Base-by-base conservation (phyloP, 306 rosid genomes). In the Pterocarpus macrocarpus region DNA sequence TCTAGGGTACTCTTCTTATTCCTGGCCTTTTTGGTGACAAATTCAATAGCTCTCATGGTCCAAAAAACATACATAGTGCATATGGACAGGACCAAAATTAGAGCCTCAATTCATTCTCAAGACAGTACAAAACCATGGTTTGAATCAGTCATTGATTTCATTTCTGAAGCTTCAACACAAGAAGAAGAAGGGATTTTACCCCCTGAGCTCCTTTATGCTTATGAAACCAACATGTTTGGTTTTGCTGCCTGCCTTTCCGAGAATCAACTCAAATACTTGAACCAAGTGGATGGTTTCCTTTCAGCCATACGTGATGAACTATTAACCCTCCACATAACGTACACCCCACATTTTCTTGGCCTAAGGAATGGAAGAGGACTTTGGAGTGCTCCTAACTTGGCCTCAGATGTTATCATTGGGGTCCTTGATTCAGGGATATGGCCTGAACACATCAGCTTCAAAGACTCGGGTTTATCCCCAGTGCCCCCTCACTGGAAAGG, bases 361-460 rank as follows among this genome's bases (percentile, higher is more conserved):
- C 86, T 92, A 15, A 70, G 47, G 7, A 56, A 15, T 3, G 90
- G 83, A 9, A 77, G 4, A 56, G 91, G 94, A 43, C 93, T 92
- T 44, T 92, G 89, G 95, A 76, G 76, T 80, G 71, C 85, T 71
- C 14, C 88, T 2, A 86, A 76, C 80, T 83, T 89, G 75, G 89
- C 91, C 72, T 81, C 87, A 3, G 92, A 92, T 62, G 89, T 89
- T 34, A 90, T 92, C 32, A 78, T 92, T 17, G 95, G 93, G 7
- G 55, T 90, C 28, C 79, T 92, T 14, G 97, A 92, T 59, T 83
- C 97, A 0, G 95, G 95, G 34, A 85, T 92, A 49, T 92, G 97
- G 97, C 97, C 97, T 1, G 95, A 92, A 50, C 95, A 92, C 16
- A 35, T 80, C 6, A 92, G 97, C 77, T 92, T 92, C 71, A 69